Conservation (phyloP, 1,284 basidiomycete species). For the Ceratobasidium papillatum region DNA sequence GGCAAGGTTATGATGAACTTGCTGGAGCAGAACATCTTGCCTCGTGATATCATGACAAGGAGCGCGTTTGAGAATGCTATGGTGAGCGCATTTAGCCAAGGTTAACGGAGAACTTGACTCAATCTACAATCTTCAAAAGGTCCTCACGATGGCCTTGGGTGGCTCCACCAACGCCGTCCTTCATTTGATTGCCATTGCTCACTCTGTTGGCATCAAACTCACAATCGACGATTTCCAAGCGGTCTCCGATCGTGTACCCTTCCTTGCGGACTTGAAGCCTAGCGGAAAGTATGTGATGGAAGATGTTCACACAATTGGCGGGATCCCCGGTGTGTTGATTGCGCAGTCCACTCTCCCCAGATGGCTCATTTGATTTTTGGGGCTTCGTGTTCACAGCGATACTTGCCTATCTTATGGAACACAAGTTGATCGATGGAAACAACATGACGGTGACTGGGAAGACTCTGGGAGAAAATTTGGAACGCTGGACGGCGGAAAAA, state of each 20-base stretch:
- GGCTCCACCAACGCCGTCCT: slow-evolving; percentile 94
- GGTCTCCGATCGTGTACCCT: slow-evolving; percentile 85
- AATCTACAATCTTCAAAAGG: slow-evolving; percentile 57
- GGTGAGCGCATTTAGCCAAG: slow-evolving; percentile 58
- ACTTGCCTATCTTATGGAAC: slow-evolving; percentile 80
- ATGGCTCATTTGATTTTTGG: slow-evolving; percentile 12
- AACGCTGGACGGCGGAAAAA: slow-evolving; percentile 80
- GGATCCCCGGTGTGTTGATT: slow-evolving; percentile 76
- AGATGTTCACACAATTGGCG: slow-evolving; percentile 87
- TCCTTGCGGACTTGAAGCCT: slow-evolving; percentile 90
- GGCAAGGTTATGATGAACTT: slow-evolving; percentile 86
- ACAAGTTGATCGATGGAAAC: slow-evolving; percentile 84
- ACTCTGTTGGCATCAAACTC: slow-evolving; percentile 84
- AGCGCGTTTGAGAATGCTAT: slow-evolving; percentile 97
- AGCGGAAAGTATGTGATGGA: slow-evolving; percentile 93
- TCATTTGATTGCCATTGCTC: slow-evolving; percentile 90
- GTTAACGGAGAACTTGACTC: slow-evolving; percentile 36
- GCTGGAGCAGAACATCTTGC: slow-evolving; percentile 90
- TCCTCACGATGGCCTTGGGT: slow-evolving; percentile 92
- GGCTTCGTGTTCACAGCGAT: slow-evolving; percentile 64
- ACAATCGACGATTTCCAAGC: slow-evolving; percentile 87
- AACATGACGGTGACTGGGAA: slow-evolving; percentile 88
- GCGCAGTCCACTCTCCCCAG: slow-evolving; percentile 41
- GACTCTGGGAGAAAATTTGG: slow-evolving; percentile 88
- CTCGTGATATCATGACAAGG: slow-evolving; percentile 95